Base-by-base conservation (phyloP, 2,329 filamentous ascomycete genomes). In the Daldinia sp. region DNA sequence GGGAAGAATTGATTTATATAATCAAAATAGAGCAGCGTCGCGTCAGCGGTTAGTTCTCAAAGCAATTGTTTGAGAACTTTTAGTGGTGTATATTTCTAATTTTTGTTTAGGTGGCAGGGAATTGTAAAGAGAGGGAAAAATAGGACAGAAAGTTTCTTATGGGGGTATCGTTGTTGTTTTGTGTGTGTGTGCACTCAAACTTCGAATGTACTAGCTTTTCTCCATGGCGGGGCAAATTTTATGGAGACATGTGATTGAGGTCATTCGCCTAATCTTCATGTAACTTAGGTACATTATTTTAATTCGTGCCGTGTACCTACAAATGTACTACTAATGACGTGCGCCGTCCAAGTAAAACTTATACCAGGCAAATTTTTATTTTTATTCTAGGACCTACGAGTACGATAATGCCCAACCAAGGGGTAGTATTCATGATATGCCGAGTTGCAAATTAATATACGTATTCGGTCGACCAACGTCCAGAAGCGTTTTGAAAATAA, bases 191-290 rank as follows among this genome's bases (percentile, higher is more conserved):
- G 47, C 15, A 56, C 65, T 52, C 60, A 58, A 61, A 53, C 45
- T 34, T 50, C 51, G 39, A 60, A 63, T 23, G 34, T 45, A 58
- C 49, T 61, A 63, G 53, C 58, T 60, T 25, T 32, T 41, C 35
- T 58, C 34, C 29, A 56, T 60, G 57, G 59, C 60, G 63, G 63
- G 63, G 60, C 63, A 56, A 60, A 47, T 61, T 34, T 64, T 68
- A 64, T 70, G 68, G 68, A 64, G 68, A 68, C 66, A 70, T 70
- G 68, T 70, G 68, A 70, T 65, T 39, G 50, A 53, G 30, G 49
- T 55, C 35, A 54, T 48, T 58, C 58, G 49, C 57, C 61, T 47
- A 47, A 53, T 43, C 7, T 41, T 13, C 9, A 19, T 17, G 9
- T 32, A 32, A n/a, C 29, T 11, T 32, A 32, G 29, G 29, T 32